Evolutionary conservation across 2,329 filamentous ascomycete genomes (phyloP).

Genomic region (Alternaria ventricosa): DNA sequence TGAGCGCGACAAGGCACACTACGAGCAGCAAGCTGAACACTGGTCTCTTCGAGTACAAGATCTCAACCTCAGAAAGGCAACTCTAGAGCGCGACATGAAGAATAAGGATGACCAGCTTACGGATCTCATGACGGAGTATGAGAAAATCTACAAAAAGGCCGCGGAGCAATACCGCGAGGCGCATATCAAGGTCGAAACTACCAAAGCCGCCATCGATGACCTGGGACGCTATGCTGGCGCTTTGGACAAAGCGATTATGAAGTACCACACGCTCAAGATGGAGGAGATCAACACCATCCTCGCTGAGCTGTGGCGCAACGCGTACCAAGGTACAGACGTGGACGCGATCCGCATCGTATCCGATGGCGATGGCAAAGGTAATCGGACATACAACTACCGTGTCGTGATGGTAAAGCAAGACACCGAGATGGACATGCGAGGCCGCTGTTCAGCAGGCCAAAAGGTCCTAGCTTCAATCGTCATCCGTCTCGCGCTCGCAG

Average conservation of each 20-base stretch:
- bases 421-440: conserved; percentile 99
- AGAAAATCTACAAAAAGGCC: conserved; percentile 86
- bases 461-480: conserved; percentile 97
- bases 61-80: conserved; percentile 74
- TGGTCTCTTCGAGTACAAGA: conserved; percentile 71
- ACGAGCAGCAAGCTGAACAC: conserved; percentile 70
- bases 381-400: conserved; percentile 93
- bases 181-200: conserved; percentile 89
- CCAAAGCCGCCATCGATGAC: conserved; percentile 91
- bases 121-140: conserved; percentile 77
- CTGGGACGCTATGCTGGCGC: conserved; percentile 81
- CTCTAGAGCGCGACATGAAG: conserved; percentile 78
- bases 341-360: conserved; percentile 96
- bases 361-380: conserved; percentile 79
- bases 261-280: conserved; percentile 96
- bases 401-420: conserved; percentile 97
- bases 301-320: conserved; percentile 94
- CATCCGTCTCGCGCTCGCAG: conserved; percentile 92
- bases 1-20: conserved; percentile 78
- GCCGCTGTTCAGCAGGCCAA: conserved; percentile 93
- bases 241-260: conserved; percentile 96
- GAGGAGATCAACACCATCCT: conserved; percentile 96
- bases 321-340: conserved; percentile 96
- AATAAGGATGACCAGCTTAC: conserved; percentile 82
- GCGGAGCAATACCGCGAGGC: conserved; percentile 81